A percentile compares a stretch with the other conserved stretches of the same genome.
phyloP scores from a whole-genome alignment of 768 basidiomycete species.

The Pleurotus ostreatus region DNA sequence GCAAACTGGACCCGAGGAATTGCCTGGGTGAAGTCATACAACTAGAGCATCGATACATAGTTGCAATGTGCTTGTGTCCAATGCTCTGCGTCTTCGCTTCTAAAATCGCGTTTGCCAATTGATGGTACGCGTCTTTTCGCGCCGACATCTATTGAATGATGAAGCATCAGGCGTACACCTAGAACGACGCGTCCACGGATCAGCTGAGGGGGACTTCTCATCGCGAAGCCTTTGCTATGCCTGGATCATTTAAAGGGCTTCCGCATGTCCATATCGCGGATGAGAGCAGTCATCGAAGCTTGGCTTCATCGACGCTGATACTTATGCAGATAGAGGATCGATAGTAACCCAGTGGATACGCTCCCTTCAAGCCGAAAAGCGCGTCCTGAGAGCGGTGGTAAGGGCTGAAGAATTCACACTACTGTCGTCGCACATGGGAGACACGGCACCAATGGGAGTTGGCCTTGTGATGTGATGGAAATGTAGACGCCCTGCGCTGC shows the following conservation, averaged over 20 bases:
- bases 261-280: background rate
- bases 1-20: too few relatives aligned
- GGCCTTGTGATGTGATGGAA: background rate
- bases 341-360: background rate
- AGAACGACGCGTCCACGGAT: background rate
- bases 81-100: too few relatives aligned
- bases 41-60: too few relatives aligned
- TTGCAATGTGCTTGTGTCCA: too few relatives aligned
- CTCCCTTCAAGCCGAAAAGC: background rate
- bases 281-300: background rate
- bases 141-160: slow-evolving; percentile 28
- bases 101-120: too few relatives aligned
- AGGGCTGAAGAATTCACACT: background rate
- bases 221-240: background rate
- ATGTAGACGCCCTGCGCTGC: too few relatives aligned
- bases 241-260: background rate
- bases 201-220: background rate
- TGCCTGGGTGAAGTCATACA: too few relatives aligned
- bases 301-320: background rate
- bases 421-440: background rate
- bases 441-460: background rate
- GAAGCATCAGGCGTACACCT: background rate
- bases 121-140: slow-evolving; percentile 42
- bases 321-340: background rate
- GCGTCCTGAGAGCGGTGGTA: background rate